Conservation (phyloP, 129 eudicot genomes). For the Artemisia tridentata region DNA sequence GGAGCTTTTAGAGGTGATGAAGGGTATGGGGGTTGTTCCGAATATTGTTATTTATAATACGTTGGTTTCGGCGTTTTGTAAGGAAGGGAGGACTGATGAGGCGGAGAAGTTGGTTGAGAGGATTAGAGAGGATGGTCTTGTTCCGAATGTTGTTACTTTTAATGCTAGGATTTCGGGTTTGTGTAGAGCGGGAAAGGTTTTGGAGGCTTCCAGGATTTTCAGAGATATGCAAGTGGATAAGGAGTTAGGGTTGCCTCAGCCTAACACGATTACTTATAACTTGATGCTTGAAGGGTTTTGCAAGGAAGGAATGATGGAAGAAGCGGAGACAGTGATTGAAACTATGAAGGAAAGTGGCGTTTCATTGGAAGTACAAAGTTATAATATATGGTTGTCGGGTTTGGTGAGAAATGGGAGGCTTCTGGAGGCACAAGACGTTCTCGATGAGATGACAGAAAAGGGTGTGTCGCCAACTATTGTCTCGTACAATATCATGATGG, state of each 20-base stretch:
- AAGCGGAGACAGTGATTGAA: constrained; percentile 54
- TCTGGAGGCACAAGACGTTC: constrained; percentile 65
- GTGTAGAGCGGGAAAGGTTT: constrained; percentile 61
- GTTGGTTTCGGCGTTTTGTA: constrained; percentile 62
- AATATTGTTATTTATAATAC: constrained; percentile 75
- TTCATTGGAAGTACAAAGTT: constrained; percentile 52
- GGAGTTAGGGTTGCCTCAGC: constrained; percentile 72
- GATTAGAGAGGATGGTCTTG: constrained; percentile 66
- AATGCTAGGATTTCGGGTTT: constrained; percentile 85
- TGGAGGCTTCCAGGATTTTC: constrained; percentile 82
- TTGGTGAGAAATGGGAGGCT: constrained; percentile 69
- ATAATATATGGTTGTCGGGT: constrained; percentile 73
- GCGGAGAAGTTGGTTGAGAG: constrained; percentile 83
- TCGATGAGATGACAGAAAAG: constrained; percentile 55
- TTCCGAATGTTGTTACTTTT: constrained; percentile 79
- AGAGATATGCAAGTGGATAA: constrained; percentile 86
- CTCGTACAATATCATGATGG: constrained; percentile 57
- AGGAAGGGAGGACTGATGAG: constrained; percentile 62
- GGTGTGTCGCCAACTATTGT: constrained; percentile 53
- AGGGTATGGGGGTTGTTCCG: constrained; percentile 40
- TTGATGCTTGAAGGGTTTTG: constrained; percentile 78
- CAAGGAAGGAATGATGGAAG: constrained; percentile 75
- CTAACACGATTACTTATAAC: constrained; percentile 62
- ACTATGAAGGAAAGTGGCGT: constrained; percentile 56
- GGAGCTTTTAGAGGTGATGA: constrained; percentile 69